Base-by-base conservation (phyloP, 2,329 filamentous ascomycete species). In the Purpureocillium lavendulum region DNA sequence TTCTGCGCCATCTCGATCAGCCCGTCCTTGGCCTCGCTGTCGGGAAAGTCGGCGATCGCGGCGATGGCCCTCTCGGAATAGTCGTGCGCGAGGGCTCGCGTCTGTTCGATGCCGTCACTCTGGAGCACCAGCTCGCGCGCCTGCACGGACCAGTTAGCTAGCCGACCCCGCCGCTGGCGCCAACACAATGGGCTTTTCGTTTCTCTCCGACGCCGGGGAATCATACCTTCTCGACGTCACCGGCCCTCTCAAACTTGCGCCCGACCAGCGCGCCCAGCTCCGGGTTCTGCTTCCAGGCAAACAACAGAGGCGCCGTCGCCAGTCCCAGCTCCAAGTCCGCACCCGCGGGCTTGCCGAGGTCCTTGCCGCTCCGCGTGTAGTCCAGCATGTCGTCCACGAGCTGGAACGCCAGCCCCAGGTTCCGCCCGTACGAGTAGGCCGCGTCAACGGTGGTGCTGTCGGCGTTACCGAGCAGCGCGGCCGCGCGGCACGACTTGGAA, bases 341-440 rank as follows among this genome's bases (percentile, higher is more conserved):
- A 31, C 90, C 92, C 5, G 90, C 87, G 3, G 92, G 92, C 66
- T 98, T 98, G 17, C 92, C 92, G 32, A 98, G 68, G 59, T 96
- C 88, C 43, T 77, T 74, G 32, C 81, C 87, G 40, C 77, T 87
- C 45, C 87, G 77, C 0, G 92, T 97, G 61, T 97, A 98, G 62
- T 98, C 92, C 52, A 98, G 72, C 84, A 98, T 86, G 59, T 98
- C 92, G 58, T 98, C 92, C 13, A 98, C 90, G 9, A 98, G 74
- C 70, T 98, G 92, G 66, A 98, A 98, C 2, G 92, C 92, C 40
- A 98, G 66, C 1, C 92, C 92, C 35, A 98, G 62, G 53, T 98
- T 97, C 64, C 87, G 87, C 38, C 92, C 92, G 56, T 97, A 98
- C 13, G 75, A 64, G 58, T 98, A 98, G 2, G 90, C 87, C 9